Conservation (phyloP, 2,329 filamentous ascomycete species). For the Claviceps citrina region DNA sequence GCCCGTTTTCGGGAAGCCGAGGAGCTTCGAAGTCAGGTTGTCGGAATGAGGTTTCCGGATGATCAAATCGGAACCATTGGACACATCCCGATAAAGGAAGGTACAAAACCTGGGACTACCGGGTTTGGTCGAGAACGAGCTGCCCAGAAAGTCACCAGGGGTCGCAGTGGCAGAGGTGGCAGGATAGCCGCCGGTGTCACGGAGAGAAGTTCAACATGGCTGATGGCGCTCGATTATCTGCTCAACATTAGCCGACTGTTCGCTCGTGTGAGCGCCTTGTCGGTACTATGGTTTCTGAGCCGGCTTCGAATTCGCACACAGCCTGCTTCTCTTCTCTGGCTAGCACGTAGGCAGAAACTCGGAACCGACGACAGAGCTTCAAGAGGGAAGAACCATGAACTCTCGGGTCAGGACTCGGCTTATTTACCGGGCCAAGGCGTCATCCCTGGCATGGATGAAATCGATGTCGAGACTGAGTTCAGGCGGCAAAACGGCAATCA, state of each 20-base stretch:
- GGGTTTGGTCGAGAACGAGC: slow-evolving; percentile 59
- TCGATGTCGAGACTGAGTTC: slow-evolving; percentile 72
- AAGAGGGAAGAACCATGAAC: neutral
- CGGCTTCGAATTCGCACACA: slow-evolving; percentile 26
- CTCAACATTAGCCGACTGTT: slow-evolving; percentile 46
- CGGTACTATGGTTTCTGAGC: slow-evolving; percentile 39
- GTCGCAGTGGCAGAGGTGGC: slow-evolving; percentile 29
- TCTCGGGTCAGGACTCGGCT: neutral
- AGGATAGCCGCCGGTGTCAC: slow-evolving; percentile 61
- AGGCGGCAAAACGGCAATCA: slow-evolving; percentile 35
- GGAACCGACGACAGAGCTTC: neutral
- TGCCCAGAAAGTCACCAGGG: slow-evolving; percentile 39
- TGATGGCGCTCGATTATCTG: slow-evolving; percentile 61
- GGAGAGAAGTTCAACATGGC: slow-evolving; percentile 65
- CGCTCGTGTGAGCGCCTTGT: slow-evolving; percentile 18
- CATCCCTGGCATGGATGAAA: slow-evolving; percentile 43
- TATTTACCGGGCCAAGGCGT: slow-evolving; percentile 30
- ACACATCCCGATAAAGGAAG: slow-evolving; percentile 37
- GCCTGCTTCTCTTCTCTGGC: slow-evolving; percentile 39
- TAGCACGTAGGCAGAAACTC: slow-evolving; percentile 20
- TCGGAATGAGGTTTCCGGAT: slow-evolving; percentile 30
- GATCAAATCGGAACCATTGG: slow-evolving; percentile 40
- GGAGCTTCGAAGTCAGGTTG: slow-evolving; percentile 35
- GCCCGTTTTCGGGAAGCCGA: slow-evolving; percentile 69
- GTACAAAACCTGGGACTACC: slow-evolving; percentile 27